Evolutionary conservation across 257 asterid genomes (phyloP).

Genomic region (Anisodus tanguticus): DNA sequence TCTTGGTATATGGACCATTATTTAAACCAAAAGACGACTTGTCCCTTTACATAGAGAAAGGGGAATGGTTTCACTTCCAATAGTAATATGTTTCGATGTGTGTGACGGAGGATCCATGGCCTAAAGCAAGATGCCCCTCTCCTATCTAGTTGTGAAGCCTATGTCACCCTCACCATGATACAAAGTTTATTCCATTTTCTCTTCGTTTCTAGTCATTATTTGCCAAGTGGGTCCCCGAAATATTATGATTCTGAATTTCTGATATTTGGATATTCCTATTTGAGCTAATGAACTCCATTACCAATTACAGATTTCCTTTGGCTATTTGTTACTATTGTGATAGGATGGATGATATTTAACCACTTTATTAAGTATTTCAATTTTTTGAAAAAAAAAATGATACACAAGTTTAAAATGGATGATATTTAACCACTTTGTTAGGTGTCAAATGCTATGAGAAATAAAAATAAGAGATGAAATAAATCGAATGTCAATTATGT

Average conservation of each 20-base stretch:
- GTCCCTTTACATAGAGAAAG: neutral
- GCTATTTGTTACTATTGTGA: neutral
- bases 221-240: constrained; percentile 21
- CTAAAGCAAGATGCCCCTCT: constrained; percentile 11
- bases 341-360: neutral
- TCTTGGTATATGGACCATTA: constrained; percentile 16
- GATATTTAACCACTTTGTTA: too few relatives aligned
- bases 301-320: neutral
- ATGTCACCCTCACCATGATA: constrained; percentile 26
- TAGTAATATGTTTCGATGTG: neutral
- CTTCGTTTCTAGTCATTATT: neutral
- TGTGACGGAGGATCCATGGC: constrained; percentile 27
- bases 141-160: neutral
- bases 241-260: constrained; percentile 27
- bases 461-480: too few relatives aligned
- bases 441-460: too few relatives aligned
- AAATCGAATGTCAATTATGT: too few relatives aligned
- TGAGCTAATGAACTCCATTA: constrained; percentile 4
- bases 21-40: neutral
- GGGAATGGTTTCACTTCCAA: neutral
- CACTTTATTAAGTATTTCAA: neutral
- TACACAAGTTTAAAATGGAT: neutral
- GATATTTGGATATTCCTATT: constrained; percentile 25
- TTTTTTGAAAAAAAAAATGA: neutral
- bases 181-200: constrained; percentile 31